Base-by-base conservation (phyloP, 2,329 filamentous ascomycete genomes). In the Botrytis byssoidea region DNA sequence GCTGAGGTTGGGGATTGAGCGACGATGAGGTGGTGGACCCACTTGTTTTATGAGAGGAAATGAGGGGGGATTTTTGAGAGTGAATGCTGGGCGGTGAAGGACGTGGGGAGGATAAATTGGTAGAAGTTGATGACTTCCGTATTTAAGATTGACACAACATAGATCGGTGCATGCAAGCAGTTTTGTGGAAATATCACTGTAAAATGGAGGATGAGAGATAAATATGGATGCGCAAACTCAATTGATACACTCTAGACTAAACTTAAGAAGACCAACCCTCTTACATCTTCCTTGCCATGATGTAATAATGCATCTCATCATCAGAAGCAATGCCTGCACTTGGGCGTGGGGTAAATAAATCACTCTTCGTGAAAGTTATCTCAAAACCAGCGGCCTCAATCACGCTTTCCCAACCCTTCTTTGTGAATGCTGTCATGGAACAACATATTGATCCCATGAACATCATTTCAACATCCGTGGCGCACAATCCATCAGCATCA, bases 361-460 rank as follows among this genome's bases (percentile, higher is more conserved):
- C 61, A 48, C 42, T 70, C 64, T 74, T 55, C 10, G 67, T 74
- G 12, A 55, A 29, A 9, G 69, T 51, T 1, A 74, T 61, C 42
- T 70, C 74, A 29, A 74, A 74, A 1, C 71, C 74, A 10, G 66
- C 59, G 20, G 64, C 37, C 29, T 57, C 29, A 55, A 74, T 63
- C 16, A 75, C 32, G 3, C 5, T 32, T 32, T 32, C 55, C 71
- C 71, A 75, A 55, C 74, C 74, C 25, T 66, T 18, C 20, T 64
- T 71, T 20, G 71, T 74, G 55, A 69, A 75, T 9, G 73, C 67
- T 3, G 32, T 67, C 70, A 66, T 67, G 9, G 55, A 63, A n/a
- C 25, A 51, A 55, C 73, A 55, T 40, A 37, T 74, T 14, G 72
- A 75, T 10, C 73, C 76, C 75, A 78, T 75, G 55, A 78, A 78